These are phyloP conservation scores for Agrostemma githago DNA, from an alignment of 148 eudicot genomes.

Conservation along the genomic window DNA sequence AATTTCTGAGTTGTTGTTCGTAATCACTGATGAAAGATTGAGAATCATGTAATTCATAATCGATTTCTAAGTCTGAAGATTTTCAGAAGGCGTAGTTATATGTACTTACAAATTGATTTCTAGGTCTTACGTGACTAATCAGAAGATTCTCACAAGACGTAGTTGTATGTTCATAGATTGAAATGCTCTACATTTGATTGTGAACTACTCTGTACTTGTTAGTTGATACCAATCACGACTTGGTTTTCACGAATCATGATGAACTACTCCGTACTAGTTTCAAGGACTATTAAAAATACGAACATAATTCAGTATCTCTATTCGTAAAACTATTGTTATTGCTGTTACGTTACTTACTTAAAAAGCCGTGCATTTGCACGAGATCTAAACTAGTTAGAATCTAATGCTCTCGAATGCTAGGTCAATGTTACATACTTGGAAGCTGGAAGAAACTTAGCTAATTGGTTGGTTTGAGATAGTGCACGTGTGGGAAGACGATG, in stretches of 20 bases:
- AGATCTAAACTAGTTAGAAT: neutral
- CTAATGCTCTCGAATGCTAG: neutral
- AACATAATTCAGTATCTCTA: too few species aligned
- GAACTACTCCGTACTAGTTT: too few species aligned
- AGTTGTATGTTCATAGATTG: too few species aligned
- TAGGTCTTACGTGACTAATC: neutral
- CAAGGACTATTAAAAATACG: too few species aligned
- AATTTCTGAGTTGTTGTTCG: too few species aligned
- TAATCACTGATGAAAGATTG: too few species aligned
- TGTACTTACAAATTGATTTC: neutral
- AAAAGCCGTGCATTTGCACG: too few species aligned
- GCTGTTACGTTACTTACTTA: too few species aligned
- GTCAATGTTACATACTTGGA: constrained; percentile 1
- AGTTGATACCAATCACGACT: neutral
- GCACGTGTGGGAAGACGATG: neutral
- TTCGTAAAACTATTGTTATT: too few species aligned
- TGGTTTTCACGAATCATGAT: neutral
- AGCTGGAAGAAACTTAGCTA: neutral
- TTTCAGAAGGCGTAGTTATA: neutral
- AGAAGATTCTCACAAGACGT: neutral
- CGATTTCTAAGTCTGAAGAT: too few species aligned
- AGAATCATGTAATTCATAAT: too few species aligned
- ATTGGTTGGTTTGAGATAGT: constrained; percentile 8
- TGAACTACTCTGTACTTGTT: neutral
- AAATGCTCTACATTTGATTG: neutral